phyloP scores from a whole-genome alignment of 2,329 filamentous ascomycete species.

The Penicillium sp. region DNA sequence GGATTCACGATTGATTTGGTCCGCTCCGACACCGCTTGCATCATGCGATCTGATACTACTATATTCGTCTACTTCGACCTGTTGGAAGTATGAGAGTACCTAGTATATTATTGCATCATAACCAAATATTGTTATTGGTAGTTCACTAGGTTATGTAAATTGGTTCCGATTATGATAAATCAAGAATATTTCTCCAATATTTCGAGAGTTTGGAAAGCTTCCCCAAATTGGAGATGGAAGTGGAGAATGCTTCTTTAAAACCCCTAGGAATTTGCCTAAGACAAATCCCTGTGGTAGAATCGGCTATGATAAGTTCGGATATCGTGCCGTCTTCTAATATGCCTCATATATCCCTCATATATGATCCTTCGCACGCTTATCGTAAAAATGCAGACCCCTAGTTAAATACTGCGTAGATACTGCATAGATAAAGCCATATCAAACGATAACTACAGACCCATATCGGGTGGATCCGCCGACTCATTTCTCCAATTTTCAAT shows the following conservation, averaged over 20 bases:
- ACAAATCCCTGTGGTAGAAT: neutral
- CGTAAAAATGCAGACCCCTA: too few species aligned
- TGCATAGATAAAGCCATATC: neutral
- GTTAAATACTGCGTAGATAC: too few species aligned
- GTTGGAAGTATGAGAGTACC: too few species aligned
- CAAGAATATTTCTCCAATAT: neutral
- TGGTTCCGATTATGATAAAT: neutral
- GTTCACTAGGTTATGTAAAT: too few species aligned
- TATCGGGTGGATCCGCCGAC: slow-evolving; percentile 6
- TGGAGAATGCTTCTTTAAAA: slow-evolving; percentile 1
- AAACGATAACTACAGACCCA: neutral
- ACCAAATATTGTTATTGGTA: too few species aligned
- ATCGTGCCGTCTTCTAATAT: slow-evolving; percentile 10
- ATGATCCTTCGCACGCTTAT: too few species aligned
- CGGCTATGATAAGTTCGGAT: neutral
- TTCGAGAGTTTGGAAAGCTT: neutral
- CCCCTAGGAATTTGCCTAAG: neutral
- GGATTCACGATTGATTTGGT: neutral
- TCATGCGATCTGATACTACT: neutral
- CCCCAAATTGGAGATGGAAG: slow-evolving; percentile 14
- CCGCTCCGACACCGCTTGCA: neutral
- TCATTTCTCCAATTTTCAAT: slow-evolving; percentile 14
- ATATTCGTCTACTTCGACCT: too few species aligned
- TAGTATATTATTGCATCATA: too few species aligned
- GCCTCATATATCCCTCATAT: too few species aligned